Percentiles rank a stretch among this genome's conserved stretches.
phyloP scores from a whole-genome alignment of 2,329 filamentous ascomycete species.

The Fusarium lyarnte region DNA sequence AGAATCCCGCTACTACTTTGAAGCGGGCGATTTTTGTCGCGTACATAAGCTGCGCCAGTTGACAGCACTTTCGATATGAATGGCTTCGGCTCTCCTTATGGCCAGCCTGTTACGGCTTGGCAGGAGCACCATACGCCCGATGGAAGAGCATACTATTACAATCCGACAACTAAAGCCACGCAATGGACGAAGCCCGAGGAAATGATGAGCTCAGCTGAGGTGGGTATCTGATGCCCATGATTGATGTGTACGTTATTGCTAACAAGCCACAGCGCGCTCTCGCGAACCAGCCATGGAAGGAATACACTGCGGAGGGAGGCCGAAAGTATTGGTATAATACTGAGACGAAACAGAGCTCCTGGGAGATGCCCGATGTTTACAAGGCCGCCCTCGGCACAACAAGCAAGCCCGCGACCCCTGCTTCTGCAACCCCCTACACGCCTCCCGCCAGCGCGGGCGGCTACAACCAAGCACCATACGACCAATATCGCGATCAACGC shows the following conservation, averaged over 20 bases:
- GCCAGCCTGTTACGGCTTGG: slow-evolving; percentile 71
- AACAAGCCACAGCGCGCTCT: slow-evolving; percentile 69
- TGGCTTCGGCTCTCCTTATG: slow-evolving; percentile 59
- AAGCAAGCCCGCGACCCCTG: slow-evolving; percentile 54
- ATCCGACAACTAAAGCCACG: slow-evolving; percentile 83
- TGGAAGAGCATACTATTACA: slow-evolving; percentile 91
- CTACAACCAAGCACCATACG: slow-evolving; percentile 48
- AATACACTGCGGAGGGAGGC: slow-evolving; percentile 87
- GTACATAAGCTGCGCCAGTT: neutral
- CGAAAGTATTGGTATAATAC: slow-evolving; percentile 96
- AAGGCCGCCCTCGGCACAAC: slow-evolving; percentile 76
- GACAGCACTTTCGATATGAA: slow-evolving; percentile 61
- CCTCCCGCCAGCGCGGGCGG: slow-evolving; percentile 45
- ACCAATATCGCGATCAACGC: slow-evolving; percentile 52
- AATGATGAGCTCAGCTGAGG: slow-evolving; percentile 84
- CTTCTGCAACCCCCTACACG: slow-evolving; percentile 54
- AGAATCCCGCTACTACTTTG: neutral
- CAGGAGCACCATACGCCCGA: slow-evolving; percentile 83
- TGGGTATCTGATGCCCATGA: slow-evolving; percentile 50
- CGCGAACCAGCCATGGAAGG: slow-evolving; percentile 88
- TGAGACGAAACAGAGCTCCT: slow-evolving; percentile 90
- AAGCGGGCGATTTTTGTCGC: slow-evolving; percentile 7
- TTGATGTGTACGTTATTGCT: slow-evolving; percentile 6
- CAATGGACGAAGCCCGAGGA: slow-evolving; percentile 96
- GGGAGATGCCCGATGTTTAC: slow-evolving; percentile 90